phyloP scores from a whole-genome alignment of 192 early-diverging fungal genomes.

The Phlyctochytrium arcticum region DNA sequence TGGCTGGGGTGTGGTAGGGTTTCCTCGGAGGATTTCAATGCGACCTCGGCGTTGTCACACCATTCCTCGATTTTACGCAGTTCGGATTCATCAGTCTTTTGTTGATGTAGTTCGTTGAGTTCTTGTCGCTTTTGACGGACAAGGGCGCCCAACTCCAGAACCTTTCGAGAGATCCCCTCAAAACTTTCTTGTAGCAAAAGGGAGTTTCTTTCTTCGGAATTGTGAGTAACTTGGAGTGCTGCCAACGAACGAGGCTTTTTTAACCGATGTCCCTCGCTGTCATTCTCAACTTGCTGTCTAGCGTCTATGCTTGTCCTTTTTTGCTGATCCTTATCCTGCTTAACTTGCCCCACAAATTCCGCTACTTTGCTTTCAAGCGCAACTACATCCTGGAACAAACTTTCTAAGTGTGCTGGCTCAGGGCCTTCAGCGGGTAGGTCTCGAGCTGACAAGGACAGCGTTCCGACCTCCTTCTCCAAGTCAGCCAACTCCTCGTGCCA shows the following conservation, averaged over 20 bases:
- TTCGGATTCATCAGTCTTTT: conserved; percentile 1
- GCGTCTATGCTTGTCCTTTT: no score
- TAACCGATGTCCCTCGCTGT: no score
- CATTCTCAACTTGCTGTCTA: no score
- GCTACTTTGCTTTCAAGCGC: no score
- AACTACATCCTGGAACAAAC: no score
- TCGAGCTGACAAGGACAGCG: no score
- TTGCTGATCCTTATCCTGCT: conserved; percentile 12
- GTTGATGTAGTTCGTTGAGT: not conserved
- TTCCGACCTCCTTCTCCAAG: conserved; percentile 2
- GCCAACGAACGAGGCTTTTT: conserved; percentile 7
- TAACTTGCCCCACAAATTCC: no score
- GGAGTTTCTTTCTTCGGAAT: conserved; percentile 3
- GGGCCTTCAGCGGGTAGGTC: no score
- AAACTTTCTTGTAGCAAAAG: not conserved
- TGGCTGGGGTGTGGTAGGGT: no score
- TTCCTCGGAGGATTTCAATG: no score
- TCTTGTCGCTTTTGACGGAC: not conserved
- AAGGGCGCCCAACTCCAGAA: not conserved
- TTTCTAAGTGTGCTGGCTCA: no score
- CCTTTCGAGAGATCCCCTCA: not conserved
- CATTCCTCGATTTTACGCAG: not conserved
- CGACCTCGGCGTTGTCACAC: not conserved
- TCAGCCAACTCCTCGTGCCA: conserved; percentile 6
- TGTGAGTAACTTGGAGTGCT: not conserved